Conservation (phyloP, 768 basidiomycete genomes). For the Boletus speciosus region DNA sequence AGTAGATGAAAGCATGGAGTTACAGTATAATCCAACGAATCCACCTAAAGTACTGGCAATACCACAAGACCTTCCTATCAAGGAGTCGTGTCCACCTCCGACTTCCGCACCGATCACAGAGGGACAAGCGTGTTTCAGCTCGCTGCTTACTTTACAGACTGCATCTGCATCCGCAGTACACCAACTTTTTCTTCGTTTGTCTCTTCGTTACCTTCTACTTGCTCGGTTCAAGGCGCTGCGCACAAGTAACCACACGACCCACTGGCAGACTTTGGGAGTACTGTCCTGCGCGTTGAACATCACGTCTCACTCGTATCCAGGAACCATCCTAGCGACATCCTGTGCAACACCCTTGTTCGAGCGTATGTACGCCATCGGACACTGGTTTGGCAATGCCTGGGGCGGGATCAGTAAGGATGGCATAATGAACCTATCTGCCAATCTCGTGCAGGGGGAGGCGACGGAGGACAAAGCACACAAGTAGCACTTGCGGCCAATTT, state of each 20-base stretch:
- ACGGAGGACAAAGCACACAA: too few species aligned
- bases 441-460: neutral
- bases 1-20: neutral
- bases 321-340: neutral
- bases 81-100: neutral
- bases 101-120: neutral
- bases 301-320: neutral
- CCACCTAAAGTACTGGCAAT: neutral
- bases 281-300: too few species aligned
- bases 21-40: neutral
- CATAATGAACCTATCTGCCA: neutral
- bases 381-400: slow-evolving; percentile 1
- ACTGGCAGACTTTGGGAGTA: too few species aligned
- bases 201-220: neutral
- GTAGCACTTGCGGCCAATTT: neutral
- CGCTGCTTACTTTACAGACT: neutral
- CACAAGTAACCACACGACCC: neutral
- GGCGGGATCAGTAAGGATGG: neutral
- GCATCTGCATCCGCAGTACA: neutral
- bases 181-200: neutral
- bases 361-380: neutral
- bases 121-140: too few species aligned
- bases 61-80: slow-evolving; percentile 1
- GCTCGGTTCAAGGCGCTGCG: neutral
- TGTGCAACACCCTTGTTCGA: neutral